Base-by-base conservation (phyloP, 2,329 filamentous ascomycete species). In the Aureobasidium sp. region DNA sequence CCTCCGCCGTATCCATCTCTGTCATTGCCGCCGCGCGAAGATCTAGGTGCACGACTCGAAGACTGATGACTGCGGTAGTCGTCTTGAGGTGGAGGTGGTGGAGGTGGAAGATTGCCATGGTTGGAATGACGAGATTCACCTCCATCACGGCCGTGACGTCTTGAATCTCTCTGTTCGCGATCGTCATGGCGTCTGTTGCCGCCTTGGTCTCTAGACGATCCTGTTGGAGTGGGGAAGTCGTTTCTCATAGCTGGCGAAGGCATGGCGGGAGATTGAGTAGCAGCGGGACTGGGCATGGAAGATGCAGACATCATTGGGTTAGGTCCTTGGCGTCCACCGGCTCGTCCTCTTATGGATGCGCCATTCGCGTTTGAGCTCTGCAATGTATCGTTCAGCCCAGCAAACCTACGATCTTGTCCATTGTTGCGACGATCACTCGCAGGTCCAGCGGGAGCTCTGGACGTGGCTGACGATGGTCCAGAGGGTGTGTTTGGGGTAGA, bases 331-430 rank as follows among this genome's bases (percentile, higher is more conserved):
- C 50, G 34, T 26, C 50, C 50, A 37, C 43, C 36, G 27, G 64
- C 52, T 20, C 48, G 27, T 48, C 60, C 55, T 61, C 63, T 41
- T 59, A 62, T 62, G n/a, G 62, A 64, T 10, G 56, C 47, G 10
- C 63, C 64, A 5, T 56, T 46, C 5, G 29, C 44, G 12, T 52
- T 51, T n/a, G 39, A 52, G 6, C 59, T 60, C 39, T 64, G 62
- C 32, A 65, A 52, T 5, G 65, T 59, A 24, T 65, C 63, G 36
- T 67, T 67, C 57, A 59, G 67, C 61, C n/a, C 67, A 36, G 71
- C 72, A 12, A 72, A 72, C 51, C 71, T 65, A 62, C 73, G 70
- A 39, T 68, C 69, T 37, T 20, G 27, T 7, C 57, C 34, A 20
- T 32, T 32, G n/a, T 29, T 37, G n/a, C 34, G 15, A 8, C 48